Percentiles rank a stretch among this genome's conserved stretches.
Conservation (phyloP, 2,329 filamentous ascomycete species). For the Xylaria sp. region DNA sequence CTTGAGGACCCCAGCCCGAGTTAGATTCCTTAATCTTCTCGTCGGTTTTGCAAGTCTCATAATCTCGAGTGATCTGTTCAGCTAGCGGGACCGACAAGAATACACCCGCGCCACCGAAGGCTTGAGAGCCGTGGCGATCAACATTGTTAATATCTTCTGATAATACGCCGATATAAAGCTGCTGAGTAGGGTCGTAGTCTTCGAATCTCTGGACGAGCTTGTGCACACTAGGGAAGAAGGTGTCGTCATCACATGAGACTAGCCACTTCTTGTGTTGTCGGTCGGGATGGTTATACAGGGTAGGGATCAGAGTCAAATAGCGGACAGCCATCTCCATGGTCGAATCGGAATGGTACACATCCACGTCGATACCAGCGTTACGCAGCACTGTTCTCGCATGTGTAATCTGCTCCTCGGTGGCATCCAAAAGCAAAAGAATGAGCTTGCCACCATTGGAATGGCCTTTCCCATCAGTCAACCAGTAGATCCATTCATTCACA, state of each 20-base stretch:
- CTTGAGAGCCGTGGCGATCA: constrained; percentile 70
- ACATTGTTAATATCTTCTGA: constrained; percentile 72
- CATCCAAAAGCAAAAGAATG: constrained; percentile 65
- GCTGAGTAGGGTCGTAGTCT: constrained; percentile 62
- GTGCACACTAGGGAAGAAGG: constrained; percentile 71
- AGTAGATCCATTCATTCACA: constrained; percentile 69
- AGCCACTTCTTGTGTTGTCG: constrained; percentile 66
- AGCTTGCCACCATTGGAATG: constrained; percentile 68
- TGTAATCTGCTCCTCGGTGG: constrained; percentile 62
- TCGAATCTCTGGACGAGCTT: constrained; percentile 62
- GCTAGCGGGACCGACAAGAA: constrained; percentile 67
- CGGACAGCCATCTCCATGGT: constrained; percentile 68
- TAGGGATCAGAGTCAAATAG: constrained; percentile 66
- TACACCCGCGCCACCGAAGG: constrained; percentile 72
- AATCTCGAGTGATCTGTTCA: constrained; percentile 58
- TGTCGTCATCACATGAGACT: constrained; percentile 73
- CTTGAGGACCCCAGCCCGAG: constrained; percentile 69
- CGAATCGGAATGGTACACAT: constrained; percentile 66
- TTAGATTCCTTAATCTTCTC: constrained; percentile 66
- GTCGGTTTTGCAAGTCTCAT: constrained; percentile 59
- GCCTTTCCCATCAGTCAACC: constrained; percentile 67
- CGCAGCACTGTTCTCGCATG: constrained; percentile 61
- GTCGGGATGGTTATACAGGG: constrained; percentile 64
- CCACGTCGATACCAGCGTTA: constrained; percentile 65
- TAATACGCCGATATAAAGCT: constrained; percentile 70